Percentiles rank a stretch among this genome's conserved stretches.
Conservation (phyloP, 768 basidiomycete genomes). For the Porpolomopsis calyptriformis region DNA sequence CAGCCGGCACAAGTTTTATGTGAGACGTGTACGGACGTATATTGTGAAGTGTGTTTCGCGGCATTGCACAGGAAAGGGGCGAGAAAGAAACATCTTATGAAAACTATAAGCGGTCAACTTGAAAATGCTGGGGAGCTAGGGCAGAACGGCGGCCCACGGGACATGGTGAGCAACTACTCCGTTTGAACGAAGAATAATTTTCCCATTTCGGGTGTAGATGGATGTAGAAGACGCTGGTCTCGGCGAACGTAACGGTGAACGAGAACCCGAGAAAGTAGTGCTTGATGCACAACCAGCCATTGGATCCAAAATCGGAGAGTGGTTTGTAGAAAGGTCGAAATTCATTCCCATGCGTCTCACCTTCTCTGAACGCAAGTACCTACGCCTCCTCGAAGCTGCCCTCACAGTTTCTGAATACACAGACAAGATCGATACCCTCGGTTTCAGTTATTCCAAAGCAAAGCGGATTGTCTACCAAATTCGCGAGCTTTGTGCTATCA, state of each 20-base stretch:
- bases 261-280: conserved; percentile 18
- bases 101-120: conserved; percentile 28
- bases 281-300: conserved; percentile 48
- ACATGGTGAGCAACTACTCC: conserved; percentile 21
- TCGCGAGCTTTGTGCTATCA: conserved; percentile 76
- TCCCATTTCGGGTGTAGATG: conserved; percentile 27
- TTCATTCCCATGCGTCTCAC: conserved; percentile 74
- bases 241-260: conserved; percentile 37
- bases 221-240: conserved; percentile 32
- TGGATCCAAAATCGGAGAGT: conserved; percentile 62
- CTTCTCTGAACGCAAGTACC: conserved; percentile 67
- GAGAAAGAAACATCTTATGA: conserved; percentile 52
- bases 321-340: conserved; percentile 76
- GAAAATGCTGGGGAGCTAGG: conserved; percentile 20
- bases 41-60: conserved; percentile 80
- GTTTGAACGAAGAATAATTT: neutral
- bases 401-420: conserved; percentile 81
- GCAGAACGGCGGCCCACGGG: conserved; percentile 15
- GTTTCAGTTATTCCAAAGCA: conserved; percentile 70
- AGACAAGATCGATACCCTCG: conserved; percentile 79
- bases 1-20: conserved; percentile 73
- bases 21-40: conserved; percentile 59
- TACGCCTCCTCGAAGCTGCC: conserved; percentile 77
- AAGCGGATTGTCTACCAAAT: conserved; percentile 83
- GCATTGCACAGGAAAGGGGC: conserved; percentile 78